Evolutionary conservation across 176 grass and related monocot genomes (phyloP).

Genomic region (Pontederia paniculata): DNA sequence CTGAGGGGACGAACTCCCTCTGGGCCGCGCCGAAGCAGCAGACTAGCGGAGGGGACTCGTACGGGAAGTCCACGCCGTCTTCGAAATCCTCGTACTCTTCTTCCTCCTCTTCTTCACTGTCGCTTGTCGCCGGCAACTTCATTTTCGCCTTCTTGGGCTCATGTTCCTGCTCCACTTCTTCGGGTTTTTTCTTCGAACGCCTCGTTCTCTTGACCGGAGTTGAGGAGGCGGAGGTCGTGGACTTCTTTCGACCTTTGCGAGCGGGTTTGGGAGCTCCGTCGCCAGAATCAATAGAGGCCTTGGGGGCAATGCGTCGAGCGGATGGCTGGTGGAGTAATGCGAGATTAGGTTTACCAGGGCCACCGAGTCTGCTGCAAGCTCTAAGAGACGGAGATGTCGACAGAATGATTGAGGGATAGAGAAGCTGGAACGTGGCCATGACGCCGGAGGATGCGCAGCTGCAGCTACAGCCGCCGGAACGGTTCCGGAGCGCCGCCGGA

Average conservation of each 20-base stretch:
- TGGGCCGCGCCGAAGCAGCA: constrained; percentile 71
- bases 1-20: constrained; percentile 76
- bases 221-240: neutral
- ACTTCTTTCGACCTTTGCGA: constrained; percentile 20
- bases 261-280: constrained; percentile 9
- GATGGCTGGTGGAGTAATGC: neutral
- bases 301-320: neutral
- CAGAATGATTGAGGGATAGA: too few relatives aligned
- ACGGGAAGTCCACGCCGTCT: constrained; percentile 19
- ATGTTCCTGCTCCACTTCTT: constrained; percentile 4
- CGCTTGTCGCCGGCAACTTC: neutral
- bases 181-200: constrained; percentile 13
- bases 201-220: constrained; percentile 15
- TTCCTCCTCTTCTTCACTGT: neutral
- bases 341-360: too few relatives aligned
- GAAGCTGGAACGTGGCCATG: too few relatives aligned
- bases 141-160: neutral
- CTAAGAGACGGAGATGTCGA: too few relatives aligned
- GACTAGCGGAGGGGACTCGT: constrained; percentile 43
- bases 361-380: too few relatives aligned
- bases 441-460: too few relatives aligned
- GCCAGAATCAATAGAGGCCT: constrained; percentile 9
- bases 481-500: too few relatives aligned
- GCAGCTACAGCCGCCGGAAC: too few relatives aligned
- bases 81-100: constrained; percentile 8